These are phyloP conservation scores for Actinidia arguta DNA, from an alignment of 179 eudicot species.

Conservation along the genomic window DNA sequence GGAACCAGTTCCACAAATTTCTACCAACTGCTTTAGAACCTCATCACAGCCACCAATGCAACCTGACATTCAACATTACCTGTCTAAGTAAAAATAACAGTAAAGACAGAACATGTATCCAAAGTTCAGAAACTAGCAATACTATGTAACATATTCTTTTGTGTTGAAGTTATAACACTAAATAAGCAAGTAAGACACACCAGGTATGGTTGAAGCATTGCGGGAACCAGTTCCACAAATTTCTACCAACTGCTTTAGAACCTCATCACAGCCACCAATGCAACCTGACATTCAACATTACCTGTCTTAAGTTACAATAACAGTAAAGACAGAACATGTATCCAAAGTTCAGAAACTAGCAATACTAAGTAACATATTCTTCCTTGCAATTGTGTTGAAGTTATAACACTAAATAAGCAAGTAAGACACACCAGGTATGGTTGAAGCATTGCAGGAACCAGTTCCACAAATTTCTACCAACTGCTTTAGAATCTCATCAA, in stretches of 20 bases:
- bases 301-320: not conserved
- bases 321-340: not conserved
- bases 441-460: slow-evolving; percentile 72
- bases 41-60: slow-evolving; percentile 98
- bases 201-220: slow-evolving; percentile 55
- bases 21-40: slow-evolving; percentile 68
- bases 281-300: slow-evolving; percentile 46
- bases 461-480: slow-evolving; percentile 91
- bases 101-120: not conserved
- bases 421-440: slow-evolving; percentile 50
- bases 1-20: slow-evolving; percentile 93
- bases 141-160: not conserved
- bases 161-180: not conserved
- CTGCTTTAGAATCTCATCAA: slow-evolving; percentile 78
- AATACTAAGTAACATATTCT: not conserved
- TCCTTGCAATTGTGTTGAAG: not conserved
- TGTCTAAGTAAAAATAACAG: not conserved
- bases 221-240: slow-evolving; percentile 96
- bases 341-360: not conserved
- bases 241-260: slow-evolving; percentile 71
- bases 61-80: slow-evolving; percentile 43
- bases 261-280: slow-evolving; percentile 94
- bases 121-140: not conserved
- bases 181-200: slow-evolving; percentile 37
- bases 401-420: slow-evolving; percentile 1